These are phyloP conservation scores for Phytophthora tentaculata DNA, from an alignment of 352 stramenopile species.

Conservation along the genomic window DNA sequence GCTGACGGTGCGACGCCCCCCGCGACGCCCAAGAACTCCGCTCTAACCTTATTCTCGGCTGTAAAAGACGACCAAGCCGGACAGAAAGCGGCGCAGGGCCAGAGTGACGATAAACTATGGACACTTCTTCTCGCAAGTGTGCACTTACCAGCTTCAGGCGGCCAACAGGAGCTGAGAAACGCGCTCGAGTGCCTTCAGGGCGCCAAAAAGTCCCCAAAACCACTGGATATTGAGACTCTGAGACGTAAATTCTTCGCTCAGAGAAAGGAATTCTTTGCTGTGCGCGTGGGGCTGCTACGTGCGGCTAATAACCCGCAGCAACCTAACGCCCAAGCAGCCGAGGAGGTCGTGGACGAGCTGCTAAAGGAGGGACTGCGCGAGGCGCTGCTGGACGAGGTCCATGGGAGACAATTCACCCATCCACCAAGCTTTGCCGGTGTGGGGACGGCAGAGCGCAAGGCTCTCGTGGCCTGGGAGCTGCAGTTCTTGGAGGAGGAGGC, in stretches of 20 bases:
- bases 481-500: slow-evolving; percentile 67
- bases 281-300: slow-evolving; percentile 64
- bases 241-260: slow-evolving; percentile 45
- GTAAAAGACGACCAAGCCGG: slow-evolving; percentile 1
- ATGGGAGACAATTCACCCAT: slow-evolving; percentile 42
- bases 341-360: slow-evolving; percentile 54
- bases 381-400: slow-evolving; percentile 63
- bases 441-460: slow-evolving; percentile 29
- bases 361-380: slow-evolving; percentile 64
- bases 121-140: slow-evolving; percentile 34
- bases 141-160: slow-evolving; percentile 39
- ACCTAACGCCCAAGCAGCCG: slow-evolving; percentile 36
- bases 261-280: slow-evolving; percentile 55
- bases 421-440: slow-evolving; percentile 48
- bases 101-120: slow-evolving; percentile 36
- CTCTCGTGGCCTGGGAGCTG: slow-evolving; percentile 55
- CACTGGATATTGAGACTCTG: slow-evolving; percentile 32
- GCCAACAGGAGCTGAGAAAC: slow-evolving; percentile 29
- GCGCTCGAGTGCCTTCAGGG: slow-evolving; percentile 31
- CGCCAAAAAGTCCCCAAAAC: slow-evolving; percentile 28
- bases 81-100: not conserved
- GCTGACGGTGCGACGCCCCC: slow-evolving; percentile 28
- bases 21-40: slow-evolving; percentile 19
- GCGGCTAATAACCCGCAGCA: slow-evolving; percentile 44
- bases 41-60: slow-evolving; percentile 15